Base-by-base conservation (phyloP, 2,329 filamentous ascomycete species). In the Rachicladosporium sp. region DNA sequence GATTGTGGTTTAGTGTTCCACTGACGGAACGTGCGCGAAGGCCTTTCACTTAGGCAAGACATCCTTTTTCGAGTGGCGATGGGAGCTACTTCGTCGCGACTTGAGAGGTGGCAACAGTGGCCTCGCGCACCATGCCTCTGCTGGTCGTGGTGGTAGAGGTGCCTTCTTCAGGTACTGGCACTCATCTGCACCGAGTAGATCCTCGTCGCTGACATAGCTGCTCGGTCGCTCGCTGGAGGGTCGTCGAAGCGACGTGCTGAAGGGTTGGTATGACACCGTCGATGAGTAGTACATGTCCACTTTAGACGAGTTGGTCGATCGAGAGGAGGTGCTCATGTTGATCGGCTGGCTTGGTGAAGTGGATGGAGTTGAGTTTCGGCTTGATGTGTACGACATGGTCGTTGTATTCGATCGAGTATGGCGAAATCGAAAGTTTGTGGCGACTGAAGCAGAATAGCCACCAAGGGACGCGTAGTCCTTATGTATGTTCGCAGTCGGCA, bases 121-220 rank as follows among this genome's bases (percentile, higher is more conserved):
- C 30, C 43, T 46, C 21, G 53, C 54, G 23, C 58, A 43, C 54
- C 53, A 61, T n/a, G 46, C 46, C 38, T 54, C 54, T 4, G 58
- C 55, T 29, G 51, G 43, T 32, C 58, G 42, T 33, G 57, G 59
- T 31, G 59, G 56, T 29, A 52, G 46, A 30, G 57, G 58, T 31
- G 57, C 49, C 36, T 57, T 55, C 37, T 45, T 48, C 32, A 60
- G 47, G 38, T 51, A 57, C 15, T 49, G 45, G n/a, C 48, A 50
- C 19, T 54, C 50, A 35, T 59, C 56, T 36, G 54, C 53, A 19
- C 57, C 56, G 38, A 58, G 56, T 11, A 62, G 52, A 36, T 62
- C 59, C 38, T 57, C 56, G 43, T 62, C 59, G 44, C 52, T 57
- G 37, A 62, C 51, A 41, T 61, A 62, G 2, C 57, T 47, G 46